Conservation (phyloP, 768 basidiomycete genomes). For the Lentinula sp. region DNA sequence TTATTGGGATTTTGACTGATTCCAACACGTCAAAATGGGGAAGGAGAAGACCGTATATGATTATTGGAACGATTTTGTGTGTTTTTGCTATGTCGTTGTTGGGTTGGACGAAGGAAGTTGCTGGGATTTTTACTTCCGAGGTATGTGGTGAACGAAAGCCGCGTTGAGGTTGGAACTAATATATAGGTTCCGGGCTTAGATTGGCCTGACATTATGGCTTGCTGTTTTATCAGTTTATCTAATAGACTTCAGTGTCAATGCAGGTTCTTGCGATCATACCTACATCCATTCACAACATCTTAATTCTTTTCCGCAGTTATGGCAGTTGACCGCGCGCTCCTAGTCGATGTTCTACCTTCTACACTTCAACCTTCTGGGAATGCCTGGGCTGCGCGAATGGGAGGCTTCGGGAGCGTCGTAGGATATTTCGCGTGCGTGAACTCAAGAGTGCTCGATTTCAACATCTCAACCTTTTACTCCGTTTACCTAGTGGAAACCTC, state of each 20-base stretch:
- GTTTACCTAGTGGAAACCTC: slow-evolving; percentile 60
- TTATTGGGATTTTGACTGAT: slow-evolving; percentile 85
- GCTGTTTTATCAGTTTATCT: slow-evolving; percentile 68
- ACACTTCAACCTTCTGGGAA: slow-evolving; percentile 77
- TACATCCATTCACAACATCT: not conserved
- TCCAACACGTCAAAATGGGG: slow-evolving; percentile 80
- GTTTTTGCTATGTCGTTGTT: slow-evolving; percentile 71
- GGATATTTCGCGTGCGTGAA: slow-evolving; percentile 81
- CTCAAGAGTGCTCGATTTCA: not conserved
- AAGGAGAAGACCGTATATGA: slow-evolving; percentile 81
- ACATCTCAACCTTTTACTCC: not conserved
- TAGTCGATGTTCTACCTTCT: slow-evolving; percentile 81
- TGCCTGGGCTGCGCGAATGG: slow-evolving; percentile 95
- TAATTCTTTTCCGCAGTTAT: slow-evolving; percentile 44
- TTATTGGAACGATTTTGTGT: slow-evolving; percentile 62
- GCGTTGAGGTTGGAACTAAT: not conserved
- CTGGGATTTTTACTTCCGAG: slow-evolving; percentile 34
- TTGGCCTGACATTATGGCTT: slow-evolving; percentile 63
- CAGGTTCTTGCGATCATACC: slow-evolving; percentile 23
- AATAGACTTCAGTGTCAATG: slow-evolving; percentile 63
- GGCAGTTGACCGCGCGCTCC: slow-evolving; percentile 84
- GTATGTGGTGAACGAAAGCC: not conserved
- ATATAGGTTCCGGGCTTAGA: not conserved
- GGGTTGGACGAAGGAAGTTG: slow-evolving; percentile 73
- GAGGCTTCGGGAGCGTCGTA: slow-evolving; percentile 76